Base-by-base conservation (phyloP, 2,329 filamentous ascomycete species). In the Penicillium thymicola region DNA sequence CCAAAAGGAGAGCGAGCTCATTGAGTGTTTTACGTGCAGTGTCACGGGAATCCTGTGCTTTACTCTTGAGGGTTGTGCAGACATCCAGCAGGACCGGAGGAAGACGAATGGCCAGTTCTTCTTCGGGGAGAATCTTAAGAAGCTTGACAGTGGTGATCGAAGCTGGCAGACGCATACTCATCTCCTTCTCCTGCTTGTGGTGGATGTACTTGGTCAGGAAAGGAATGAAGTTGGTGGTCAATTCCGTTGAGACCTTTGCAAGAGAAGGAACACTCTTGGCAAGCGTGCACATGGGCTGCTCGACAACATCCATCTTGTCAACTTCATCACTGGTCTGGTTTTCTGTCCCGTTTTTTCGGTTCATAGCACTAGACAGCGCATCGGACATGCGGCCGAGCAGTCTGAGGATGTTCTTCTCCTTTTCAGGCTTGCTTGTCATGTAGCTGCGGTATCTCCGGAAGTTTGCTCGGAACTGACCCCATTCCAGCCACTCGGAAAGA, bases 161-260 rank as follows among this genome's bases (percentile, higher is more conserved):
- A 5, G 96, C 89, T 0, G 93, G 92, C 34, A 97, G 88, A 72
- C 94, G 90, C 51, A 94, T 85, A 76, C 92, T 96, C 73, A 99
- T 93, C 48, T 92, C 92, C 1, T 91, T 87, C 71, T 99, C 94
- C 61, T 97, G 90, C 73, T 97, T 97, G 67, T 96, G 87, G 66
- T 97, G 92, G 28, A 97, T 83, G 70, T 96, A 94, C 44, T 86
- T 84, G n/a, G 88, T 82, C 32, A 99, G 77, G 18, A 89, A 84
- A 0, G 93, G 91, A 37, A 96, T 77, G 65, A 96, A 89, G 59
- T 87, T 86, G 21, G 85, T 83, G 40, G 84, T 82, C 51, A 97
- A 79, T 64, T 96, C 91, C 1, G 83, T 81, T 16, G 83, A 79
- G 34, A 96, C 79, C 70, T 90, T 90, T 10, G 85, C 77, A 58